These are phyloP conservation scores for Chrysanthemum makinoi DNA, from an alignment of 129 eudicot genomes.

Conservation along the genomic window DNA sequence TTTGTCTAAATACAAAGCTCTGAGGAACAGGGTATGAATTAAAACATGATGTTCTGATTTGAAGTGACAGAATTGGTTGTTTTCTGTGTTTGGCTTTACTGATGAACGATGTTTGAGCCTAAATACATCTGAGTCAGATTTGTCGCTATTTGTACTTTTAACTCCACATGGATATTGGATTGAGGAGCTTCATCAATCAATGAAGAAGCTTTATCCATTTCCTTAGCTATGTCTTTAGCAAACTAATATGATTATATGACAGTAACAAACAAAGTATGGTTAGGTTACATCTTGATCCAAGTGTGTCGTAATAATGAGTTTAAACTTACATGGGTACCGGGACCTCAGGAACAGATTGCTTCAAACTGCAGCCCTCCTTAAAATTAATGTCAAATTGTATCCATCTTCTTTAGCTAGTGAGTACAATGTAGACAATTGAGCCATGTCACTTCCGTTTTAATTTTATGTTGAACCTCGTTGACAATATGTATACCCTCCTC, in stretches of 20 bases:
- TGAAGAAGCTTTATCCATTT: conserved; percentile 27
- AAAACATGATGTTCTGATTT: conserved; percentile 56
- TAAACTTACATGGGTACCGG: no score
- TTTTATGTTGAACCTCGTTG: conserved; percentile 38
- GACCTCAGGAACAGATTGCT: neutral
- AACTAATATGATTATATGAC: conserved; percentile 25
- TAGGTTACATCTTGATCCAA: no score
- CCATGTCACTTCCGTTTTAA: conserved; percentile 41
- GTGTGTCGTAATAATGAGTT: no score
- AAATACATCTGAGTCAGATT: conserved; percentile 88
- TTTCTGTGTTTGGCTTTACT: conserved; percentile 40
- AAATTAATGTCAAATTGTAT: conserved; percentile 49
- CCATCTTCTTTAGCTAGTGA: conserved; percentile 42
- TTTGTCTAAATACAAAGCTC: no score
- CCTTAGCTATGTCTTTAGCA: conserved; percentile 26
- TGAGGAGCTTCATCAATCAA: conserved; percentile 23
- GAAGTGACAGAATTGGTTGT: conserved; percentile 29
- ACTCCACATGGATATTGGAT: conserved; percentile 29
- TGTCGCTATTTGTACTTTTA: conserved; percentile 48
- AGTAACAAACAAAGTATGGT: no score
- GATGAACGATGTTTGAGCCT: conserved; percentile 86
- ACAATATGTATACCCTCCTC: conserved; percentile 43
- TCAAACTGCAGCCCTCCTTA: conserved; percentile 25
- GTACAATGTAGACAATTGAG: conserved; percentile 39
- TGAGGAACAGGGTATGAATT: no score